These are phyloP conservation scores for Cercospora citrullina DNA, from an alignment of 2,329 filamentous ascomycete species.

Conservation along the genomic window DNA sequence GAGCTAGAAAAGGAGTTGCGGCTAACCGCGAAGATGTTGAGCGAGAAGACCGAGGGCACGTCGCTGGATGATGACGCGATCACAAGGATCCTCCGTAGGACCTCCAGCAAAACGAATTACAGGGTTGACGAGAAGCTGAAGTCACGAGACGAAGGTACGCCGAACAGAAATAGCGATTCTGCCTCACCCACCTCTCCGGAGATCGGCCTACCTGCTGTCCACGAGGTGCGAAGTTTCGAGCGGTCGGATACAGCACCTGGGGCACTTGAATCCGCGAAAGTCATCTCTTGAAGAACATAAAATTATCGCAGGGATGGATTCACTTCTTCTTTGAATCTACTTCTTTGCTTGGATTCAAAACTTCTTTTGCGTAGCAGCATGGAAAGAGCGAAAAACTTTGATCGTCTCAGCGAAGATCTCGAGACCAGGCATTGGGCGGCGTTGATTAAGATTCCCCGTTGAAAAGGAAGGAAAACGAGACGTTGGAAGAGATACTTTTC, in stretches of 20 bases:
- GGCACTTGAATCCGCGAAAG: conserved; percentile 15
- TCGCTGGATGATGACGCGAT: conserved; percentile 46
- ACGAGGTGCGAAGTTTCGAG: conserved; percentile 9
- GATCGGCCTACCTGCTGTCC: neutral
- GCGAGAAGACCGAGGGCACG: conserved; percentile 44
- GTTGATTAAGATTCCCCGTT: neutral
- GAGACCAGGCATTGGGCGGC: neutral
- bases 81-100: conserved; percentile 59
- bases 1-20: conserved; percentile 61
- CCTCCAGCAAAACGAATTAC: conserved; percentile 35
- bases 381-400: neutral
- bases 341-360: neutral
- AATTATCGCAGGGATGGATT: neutral
- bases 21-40: conserved; percentile 47
- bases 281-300: neutral
- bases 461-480: neutral
- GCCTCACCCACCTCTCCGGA: conserved; percentile 11
- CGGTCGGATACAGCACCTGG: conserved; percentile 25
- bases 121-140: conserved; percentile 71
- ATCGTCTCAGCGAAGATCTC: neutral
- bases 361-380: neutral
- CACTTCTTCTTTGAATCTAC: neutral
- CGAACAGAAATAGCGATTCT: conserved; percentile 16
- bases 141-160: conserved; percentile 41
- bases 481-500: neutral